Percentiles rank a stretch among this genome's conserved stretches.
Evolutionary conservation across 2,329 filamentous ascomycete species (phyloP).

Genomic region (Orbilia javanica): DNA sequence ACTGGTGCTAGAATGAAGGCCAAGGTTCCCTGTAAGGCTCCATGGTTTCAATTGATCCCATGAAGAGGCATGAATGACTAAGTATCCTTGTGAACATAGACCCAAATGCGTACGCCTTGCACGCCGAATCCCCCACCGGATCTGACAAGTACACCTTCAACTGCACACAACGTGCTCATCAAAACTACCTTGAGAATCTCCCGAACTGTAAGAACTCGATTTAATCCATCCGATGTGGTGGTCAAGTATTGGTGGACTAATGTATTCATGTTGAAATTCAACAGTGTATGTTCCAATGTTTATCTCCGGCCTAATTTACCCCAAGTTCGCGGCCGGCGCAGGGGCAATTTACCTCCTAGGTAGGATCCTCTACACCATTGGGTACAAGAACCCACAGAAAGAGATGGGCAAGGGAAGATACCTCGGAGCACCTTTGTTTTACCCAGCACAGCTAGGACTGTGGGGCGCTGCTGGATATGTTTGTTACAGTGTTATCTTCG

Average conservation of each 20-base stretch:
- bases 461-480: slow-evolving; percentile 33
- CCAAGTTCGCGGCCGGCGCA: slow-evolving; percentile 68
- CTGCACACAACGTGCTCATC: slow-evolving; percentile 75
- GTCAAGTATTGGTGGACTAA: neutral
- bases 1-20: slow-evolving; percentile 69
- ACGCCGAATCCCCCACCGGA: slow-evolving; percentile 71
- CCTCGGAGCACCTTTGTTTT: slow-evolving; percentile 51
- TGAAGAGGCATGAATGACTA: neutral
- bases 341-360: slow-evolving; percentile 71
- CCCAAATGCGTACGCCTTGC: slow-evolving; percentile 71
- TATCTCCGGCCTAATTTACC: slow-evolving; percentile 72
- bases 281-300: slow-evolving; percentile 54
- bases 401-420: slow-evolving; percentile 60
- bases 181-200: slow-evolving; percentile 75
- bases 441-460: slow-evolving; percentile 32
- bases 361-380: slow-evolving; percentile 71
- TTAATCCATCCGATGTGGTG: neutral
- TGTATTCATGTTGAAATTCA: neutral
- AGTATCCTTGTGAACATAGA: slow-evolving; percentile 30
- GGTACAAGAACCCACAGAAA: slow-evolving; percentile 67
- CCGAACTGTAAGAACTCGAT: slow-evolving; percentile 61
- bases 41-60: neutral
- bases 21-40: slow-evolving; percentile 68
- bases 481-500: slow-evolving; percentile 31
- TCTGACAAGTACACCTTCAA: slow-evolving; percentile 73